Conservation (phyloP, 2,329 filamentous ascomycete species). For the Exophiala oligosperma region DNA sequence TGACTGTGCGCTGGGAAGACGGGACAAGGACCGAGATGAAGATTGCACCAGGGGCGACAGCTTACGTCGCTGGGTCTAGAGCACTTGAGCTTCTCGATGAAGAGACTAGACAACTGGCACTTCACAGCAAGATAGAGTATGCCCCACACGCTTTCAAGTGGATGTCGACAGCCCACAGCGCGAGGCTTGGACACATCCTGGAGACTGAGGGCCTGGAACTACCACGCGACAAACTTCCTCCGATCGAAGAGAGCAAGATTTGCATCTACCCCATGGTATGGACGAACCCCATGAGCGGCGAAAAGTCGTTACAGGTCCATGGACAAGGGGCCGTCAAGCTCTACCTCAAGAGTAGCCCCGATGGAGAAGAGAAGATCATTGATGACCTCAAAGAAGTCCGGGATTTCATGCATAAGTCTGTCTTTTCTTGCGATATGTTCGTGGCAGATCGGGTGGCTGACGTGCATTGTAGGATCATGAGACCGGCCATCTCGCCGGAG, state of each 20-base stretch:
- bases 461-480: slow-evolving; percentile 35
- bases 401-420: slow-evolving; percentile 36
- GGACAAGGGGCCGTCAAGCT: slow-evolving; percentile 39
- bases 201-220: slow-evolving; percentile 33
- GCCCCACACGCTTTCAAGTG: slow-evolving; percentile 40
- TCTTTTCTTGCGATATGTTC: background rate
- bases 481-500: slow-evolving; percentile 35
- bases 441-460: background rate
- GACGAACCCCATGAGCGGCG: slow-evolving; percentile 38
- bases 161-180: slow-evolving; percentile 39
- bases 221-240: slow-evolving; percentile 34
- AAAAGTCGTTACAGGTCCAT: slow-evolving; percentile 38
- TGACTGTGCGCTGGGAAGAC: slow-evolving; percentile 37
- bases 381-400: slow-evolving; percentile 34
- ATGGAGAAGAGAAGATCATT: slow-evolving; percentile 30
- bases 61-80: slow-evolving; percentile 34
- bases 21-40: slow-evolving; percentile 37
- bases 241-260: slow-evolving; percentile 33
- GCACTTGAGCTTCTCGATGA: slow-evolving; percentile 32
- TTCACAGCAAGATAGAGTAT: slow-evolving; percentile 38
- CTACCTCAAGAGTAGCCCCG: slow-evolving; percentile 34
- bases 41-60: slow-evolving; percentile 37
- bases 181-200: slow-evolving; percentile 35
- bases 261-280: slow-evolving; percentile 41
- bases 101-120: slow-evolving; percentile 31